phyloP scores from a whole-genome alignment of 805 yeast species.

The Peterozyma toletana region DNA sequence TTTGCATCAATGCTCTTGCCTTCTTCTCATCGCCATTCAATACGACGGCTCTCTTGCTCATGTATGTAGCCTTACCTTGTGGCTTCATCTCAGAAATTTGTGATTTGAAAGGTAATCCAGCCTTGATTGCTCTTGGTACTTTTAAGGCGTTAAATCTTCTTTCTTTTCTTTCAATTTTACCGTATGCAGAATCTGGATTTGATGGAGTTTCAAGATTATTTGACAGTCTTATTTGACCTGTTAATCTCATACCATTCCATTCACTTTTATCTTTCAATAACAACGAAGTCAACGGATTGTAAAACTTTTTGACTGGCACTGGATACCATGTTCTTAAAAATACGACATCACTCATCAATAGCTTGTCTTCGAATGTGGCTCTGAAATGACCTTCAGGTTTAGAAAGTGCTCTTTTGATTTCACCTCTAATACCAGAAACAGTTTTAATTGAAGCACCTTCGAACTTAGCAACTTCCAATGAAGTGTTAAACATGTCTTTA shows the following conservation, averaged over 20 bases:
- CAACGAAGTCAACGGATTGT: conserved; percentile 93
- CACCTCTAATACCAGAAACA: conserved; percentile 96
- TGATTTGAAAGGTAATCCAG: conserved; percentile 83
- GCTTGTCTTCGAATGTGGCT: conserved; percentile 95
- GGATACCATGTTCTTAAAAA: conserved; percentile 97
- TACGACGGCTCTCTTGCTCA: conserved; percentile 89
- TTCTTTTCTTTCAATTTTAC: conserved; percentile 75
- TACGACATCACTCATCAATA: conserved; percentile 82
- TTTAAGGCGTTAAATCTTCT: conserved; percentile 82
- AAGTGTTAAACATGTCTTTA: conserved; percentile 90
- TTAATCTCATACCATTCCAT: conserved; percentile 95
- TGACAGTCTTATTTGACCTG: conserved; percentile 88
- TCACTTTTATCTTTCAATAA: conserved; percentile 68
- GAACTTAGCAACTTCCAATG: conserved; percentile 93
- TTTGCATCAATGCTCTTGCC: conserved; percentile 82
- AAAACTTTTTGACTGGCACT: conserved; percentile 80
- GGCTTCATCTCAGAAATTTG: conserved; percentile 88
- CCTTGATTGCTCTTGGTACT: conserved; percentile 75
- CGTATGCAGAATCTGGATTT: conserved; percentile 41
- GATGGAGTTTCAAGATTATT: conserved; percentile 57
- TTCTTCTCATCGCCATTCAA: conserved; percentile 89
- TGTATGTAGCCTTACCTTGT: conserved; percentile 72
- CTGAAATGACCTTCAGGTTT: conserved; percentile 94
- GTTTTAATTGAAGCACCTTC: conserved; percentile 98
- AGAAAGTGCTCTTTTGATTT: conserved; percentile 88